Evolutionary conservation across 192 early-diverging fungal genomes (phyloP).

Genomic region (Coemansia sp.): DNA sequence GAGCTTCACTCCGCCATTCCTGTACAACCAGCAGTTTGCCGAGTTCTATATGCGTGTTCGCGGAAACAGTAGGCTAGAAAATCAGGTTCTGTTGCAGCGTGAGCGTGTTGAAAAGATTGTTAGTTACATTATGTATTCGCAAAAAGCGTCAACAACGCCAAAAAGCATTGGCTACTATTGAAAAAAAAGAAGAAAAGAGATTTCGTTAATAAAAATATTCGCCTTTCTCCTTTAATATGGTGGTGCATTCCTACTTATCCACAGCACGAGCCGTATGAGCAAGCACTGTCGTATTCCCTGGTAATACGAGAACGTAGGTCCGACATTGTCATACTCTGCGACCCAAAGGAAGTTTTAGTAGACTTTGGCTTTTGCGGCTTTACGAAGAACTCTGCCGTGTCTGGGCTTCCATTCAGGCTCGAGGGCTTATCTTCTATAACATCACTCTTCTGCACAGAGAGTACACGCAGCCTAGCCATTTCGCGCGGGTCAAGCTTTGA

Average conservation of each 20-base stretch:
- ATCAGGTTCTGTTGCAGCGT: slow-evolving; percentile 34
- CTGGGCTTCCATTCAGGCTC: background rate
- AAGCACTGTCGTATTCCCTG: slow-evolving; percentile 11
- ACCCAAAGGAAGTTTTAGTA: slow-evolving; percentile 25
- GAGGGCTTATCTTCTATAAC: background rate
- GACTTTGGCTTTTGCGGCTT: slow-evolving; percentile 14
- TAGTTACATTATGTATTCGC: slow-evolving; percentile 17
- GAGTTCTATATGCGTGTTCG: slow-evolving; percentile 48
- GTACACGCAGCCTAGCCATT: slow-evolving; percentile 3
- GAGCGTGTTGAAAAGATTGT: slow-evolving; percentile 35
- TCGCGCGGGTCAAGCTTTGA: background rate
- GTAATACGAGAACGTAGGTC: slow-evolving; percentile 26
- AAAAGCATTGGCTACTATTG: background rate
- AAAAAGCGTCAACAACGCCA: background rate
- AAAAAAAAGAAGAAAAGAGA: slow-evolving; percentile 1
- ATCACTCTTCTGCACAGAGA: background rate
- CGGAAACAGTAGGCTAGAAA: slow-evolving; percentile 38
- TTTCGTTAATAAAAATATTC: background rate
- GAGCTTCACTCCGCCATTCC: slow-evolving; percentile 25
- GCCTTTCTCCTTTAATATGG: background rate
- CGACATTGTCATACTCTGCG: slow-evolving; percentile 25
- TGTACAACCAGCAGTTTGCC: slow-evolving; percentile 37
- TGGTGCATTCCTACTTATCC: slow-evolving; percentile 19
- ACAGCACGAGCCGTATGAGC: slow-evolving; percentile 29
- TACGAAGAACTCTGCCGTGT: background rate